Conservation (phyloP, 345 rosid species). For the Gossypium anomalum region DNA sequence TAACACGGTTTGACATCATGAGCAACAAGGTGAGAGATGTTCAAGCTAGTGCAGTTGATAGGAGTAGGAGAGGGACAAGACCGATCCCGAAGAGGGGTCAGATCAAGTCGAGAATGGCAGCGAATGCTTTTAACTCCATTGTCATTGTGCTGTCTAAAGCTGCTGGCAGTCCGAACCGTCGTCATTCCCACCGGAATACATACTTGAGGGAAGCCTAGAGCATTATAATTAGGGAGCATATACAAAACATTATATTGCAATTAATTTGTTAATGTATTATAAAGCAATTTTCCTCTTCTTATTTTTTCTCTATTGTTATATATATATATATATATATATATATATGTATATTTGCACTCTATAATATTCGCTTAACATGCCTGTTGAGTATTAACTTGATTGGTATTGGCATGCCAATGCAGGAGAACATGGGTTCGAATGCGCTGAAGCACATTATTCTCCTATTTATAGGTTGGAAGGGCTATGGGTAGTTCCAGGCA, state of each 20-base stretch:
- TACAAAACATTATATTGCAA: background rate
- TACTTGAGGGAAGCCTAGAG: conserved; percentile 14
- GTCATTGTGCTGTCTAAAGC: conserved; percentile 35
- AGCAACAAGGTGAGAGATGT: conserved; percentile 30
- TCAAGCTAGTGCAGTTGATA: conserved; percentile 19
- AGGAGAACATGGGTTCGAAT: too few relatives aligned
- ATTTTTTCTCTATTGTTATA: background rate
- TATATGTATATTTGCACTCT: too few relatives aligned
- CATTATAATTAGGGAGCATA: background rate
- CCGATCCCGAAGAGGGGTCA: conserved; percentile 53
- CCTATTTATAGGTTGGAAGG: too few relatives aligned
- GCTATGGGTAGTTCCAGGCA: too few relatives aligned
- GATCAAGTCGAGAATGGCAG: conserved; percentile 53
- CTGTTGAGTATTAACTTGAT: too few relatives aligned
- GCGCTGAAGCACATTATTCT: too few relatives aligned
- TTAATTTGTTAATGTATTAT: conserved; percentile 2
- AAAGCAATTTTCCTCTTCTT: background rate
- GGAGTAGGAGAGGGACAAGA: conserved; percentile 19
- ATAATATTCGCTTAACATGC: too few relatives aligned
- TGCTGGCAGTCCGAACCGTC: conserved; percentile 24
- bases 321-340: background rate
- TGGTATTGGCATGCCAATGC: rapidly evolving
- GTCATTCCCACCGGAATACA: conserved; percentile 21
- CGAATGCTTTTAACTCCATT: conserved; percentile 43
- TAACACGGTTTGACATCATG: conserved; percentile 22